phyloP scores from a whole-genome alignment of 2,329 filamentous ascomycete species.

The Stemphylium beticola region DNA sequence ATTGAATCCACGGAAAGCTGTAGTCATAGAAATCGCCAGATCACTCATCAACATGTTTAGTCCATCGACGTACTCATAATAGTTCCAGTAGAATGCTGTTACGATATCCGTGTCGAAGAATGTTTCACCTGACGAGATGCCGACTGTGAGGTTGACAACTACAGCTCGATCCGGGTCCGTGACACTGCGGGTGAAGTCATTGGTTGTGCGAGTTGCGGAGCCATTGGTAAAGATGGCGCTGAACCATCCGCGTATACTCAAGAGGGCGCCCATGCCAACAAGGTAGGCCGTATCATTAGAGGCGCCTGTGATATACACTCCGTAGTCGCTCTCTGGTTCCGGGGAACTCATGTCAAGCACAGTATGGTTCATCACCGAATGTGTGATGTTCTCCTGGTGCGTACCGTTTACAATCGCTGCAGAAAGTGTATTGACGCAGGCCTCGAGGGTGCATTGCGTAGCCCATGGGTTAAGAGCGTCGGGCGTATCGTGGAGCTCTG shows the following conservation, averaged over 20 bases:
- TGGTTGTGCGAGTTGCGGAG: slow-evolving; percentile 21
- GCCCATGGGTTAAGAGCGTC: slow-evolving; percentile 16
- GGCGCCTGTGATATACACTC: slow-evolving; percentile 11
- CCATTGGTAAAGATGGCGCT: slow-evolving; percentile 22
- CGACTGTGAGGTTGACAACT: slow-evolving; percentile 23
- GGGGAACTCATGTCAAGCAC: slow-evolving; percentile 19
- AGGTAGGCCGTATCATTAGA: slow-evolving; percentile 12
- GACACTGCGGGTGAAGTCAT: slow-evolving; percentile 20
- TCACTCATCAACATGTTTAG: slow-evolving; percentile 23
- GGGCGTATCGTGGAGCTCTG: slow-evolving; percentile 15
- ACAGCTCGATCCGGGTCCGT: slow-evolving; percentile 20
- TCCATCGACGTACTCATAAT: slow-evolving; percentile 19
- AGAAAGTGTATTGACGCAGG: slow-evolving; percentile 17
- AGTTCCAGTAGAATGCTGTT: slow-evolving; percentile 25
- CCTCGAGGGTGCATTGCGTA: slow-evolving; percentile 18
- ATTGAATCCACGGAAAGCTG: slow-evolving; percentile 20
- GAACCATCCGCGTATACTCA: slow-evolving; percentile 20
- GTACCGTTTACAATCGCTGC: slow-evolving; percentile 19
- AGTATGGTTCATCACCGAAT: slow-evolving; percentile 14
- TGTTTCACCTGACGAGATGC: slow-evolving; percentile 21
- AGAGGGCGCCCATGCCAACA: slow-evolving; percentile 17
- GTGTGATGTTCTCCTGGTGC: slow-evolving; percentile 19
- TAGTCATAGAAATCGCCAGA: slow-evolving; percentile 21
- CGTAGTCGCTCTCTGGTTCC: slow-evolving; percentile 11
- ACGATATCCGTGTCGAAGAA: slow-evolving; percentile 22